phyloP scores from a whole-genome alignment of 2,329 filamentous ascomycete genomes.

The Davidsoniella neocaledoniae region DNA sequence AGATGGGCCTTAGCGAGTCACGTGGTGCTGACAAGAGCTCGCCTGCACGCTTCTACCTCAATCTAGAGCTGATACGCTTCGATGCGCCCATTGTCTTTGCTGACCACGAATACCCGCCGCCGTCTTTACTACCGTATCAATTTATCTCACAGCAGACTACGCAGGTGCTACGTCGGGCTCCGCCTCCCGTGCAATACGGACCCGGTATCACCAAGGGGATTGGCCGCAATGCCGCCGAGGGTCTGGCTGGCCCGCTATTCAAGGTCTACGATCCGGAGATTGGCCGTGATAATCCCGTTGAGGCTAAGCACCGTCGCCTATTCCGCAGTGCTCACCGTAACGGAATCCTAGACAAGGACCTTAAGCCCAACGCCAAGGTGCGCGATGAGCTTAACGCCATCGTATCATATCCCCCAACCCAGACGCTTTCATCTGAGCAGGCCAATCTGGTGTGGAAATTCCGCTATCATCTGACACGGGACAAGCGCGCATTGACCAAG shows the following conservation, averaged over 20 bases:
- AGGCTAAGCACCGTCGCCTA: constrained; percentile 82
- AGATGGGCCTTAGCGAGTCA: constrained; percentile 17
- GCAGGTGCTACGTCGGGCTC: constrained; percentile 57
- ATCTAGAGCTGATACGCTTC: constrained; percentile 83
- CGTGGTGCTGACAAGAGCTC: constrained; percentile 17
- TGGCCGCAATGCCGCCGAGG: not conserved
- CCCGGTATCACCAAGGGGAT: constrained; percentile 57
- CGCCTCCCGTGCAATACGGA: constrained; percentile 76
- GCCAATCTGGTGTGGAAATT: constrained; percentile 97
- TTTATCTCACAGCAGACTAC: constrained; percentile 32
- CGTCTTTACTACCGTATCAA: constrained; percentile 32
- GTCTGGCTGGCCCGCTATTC: constrained; percentile 45
- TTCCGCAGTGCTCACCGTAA: constrained; percentile 82
- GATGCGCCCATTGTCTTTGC: constrained; percentile 93
- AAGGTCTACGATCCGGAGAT: constrained; percentile 89
- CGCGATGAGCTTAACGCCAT: constrained; percentile 85
- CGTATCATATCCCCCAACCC: constrained; percentile 82
- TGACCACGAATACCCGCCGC: constrained; percentile 79
- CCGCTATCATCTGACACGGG: constrained; percentile 78
- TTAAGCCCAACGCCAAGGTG: constrained; percentile 91
- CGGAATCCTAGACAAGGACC: constrained; percentile 82
- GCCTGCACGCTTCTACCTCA: constrained; percentile 51
- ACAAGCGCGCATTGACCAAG: constrained; percentile 86
- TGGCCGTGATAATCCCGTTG: constrained; percentile 77
- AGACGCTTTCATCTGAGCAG: constrained; percentile 73